A percentile compares a stretch with the other conserved stretches of the same genome.
Conservation (phyloP, 2,329 filamentous ascomycete genomes). For the Tothia fuscella region DNA sequence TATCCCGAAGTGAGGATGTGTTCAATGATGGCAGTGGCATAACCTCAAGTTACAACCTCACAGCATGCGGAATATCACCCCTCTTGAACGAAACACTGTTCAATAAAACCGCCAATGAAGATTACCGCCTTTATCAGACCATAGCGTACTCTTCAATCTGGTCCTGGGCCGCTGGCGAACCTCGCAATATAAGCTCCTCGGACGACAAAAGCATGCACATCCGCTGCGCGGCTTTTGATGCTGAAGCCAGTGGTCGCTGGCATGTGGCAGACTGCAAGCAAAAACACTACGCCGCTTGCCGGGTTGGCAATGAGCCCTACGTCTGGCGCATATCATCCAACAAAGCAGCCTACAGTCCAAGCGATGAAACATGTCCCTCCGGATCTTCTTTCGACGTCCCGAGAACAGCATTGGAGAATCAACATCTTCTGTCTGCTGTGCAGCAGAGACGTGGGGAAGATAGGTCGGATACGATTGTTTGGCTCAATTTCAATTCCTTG, state of each 20-base stretch:
- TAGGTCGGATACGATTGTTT: slow-evolving; percentile 27
- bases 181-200: slow-evolving; percentile 32
- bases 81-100: slow-evolving; percentile 45
- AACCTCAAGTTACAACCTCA: slow-evolving; percentile 28
- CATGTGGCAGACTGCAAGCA: slow-evolving; percentile 42
- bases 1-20: background rate
- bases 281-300: slow-evolving; percentile 44
- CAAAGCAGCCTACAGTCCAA: slow-evolving; percentile 31
- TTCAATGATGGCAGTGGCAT: background rate
- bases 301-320: slow-evolving; percentile 41
- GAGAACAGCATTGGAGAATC: slow-evolving; percentile 51
- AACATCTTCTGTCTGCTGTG: slow-evolving; percentile 36
- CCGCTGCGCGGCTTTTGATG: slow-evolving; percentile 46
- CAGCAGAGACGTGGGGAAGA: slow-evolving; percentile 21
- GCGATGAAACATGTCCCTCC: slow-evolving; percentile 34
- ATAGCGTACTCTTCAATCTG: slow-evolving; percentile 42
- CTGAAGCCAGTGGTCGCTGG: slow-evolving; percentile 38
- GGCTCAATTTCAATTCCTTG: slow-evolving; percentile 51
- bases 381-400: slow-evolving; percentile 44
- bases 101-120: slow-evolving; percentile 36
- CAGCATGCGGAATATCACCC: slow-evolving; percentile 49
- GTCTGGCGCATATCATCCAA: slow-evolving; percentile 41
- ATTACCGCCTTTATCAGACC: slow-evolving; percentile 37
- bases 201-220: slow-evolving; percentile 22
- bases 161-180: slow-evolving; percentile 48